These are phyloP conservation scores for Phyllosticta paracitricarpa DNA, from an alignment of 2,329 filamentous ascomycete genomes.

Conservation along the genomic window DNA sequence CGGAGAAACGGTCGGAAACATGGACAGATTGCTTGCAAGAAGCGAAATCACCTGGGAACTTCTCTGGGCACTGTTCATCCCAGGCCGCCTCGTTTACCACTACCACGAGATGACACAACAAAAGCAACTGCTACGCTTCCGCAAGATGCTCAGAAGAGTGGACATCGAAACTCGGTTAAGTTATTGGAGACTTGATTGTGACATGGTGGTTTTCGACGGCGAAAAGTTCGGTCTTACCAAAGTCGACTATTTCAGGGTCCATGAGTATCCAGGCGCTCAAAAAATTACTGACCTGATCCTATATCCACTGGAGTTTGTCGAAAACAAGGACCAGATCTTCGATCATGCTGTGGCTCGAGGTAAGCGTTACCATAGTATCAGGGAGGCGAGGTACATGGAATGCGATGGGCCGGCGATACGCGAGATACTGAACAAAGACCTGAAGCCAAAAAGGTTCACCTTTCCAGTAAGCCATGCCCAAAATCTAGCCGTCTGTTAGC, in stretches of 20 bases:
- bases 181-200: background rate
- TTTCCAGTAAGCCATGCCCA: background rate
- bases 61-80: slow-evolving; percentile 4
- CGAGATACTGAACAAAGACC: background rate
- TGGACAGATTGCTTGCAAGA: background rate
- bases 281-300: background rate
- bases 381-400: background rate
- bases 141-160: background rate
- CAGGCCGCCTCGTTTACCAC: background rate
- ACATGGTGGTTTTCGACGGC: background rate
- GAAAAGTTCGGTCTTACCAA: background rate
- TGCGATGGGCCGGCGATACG: background rate
- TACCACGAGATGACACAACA: background rate
- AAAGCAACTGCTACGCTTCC: background rate
- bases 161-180: background rate
- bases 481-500: too few species aligned
- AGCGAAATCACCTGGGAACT: slow-evolving; percentile 3
- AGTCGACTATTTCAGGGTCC: background rate
- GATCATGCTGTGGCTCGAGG: background rate
- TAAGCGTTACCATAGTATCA: background rate
- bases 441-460: background rate
- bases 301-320: background rate
- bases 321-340: background rate
- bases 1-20: background rate
- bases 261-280: background rate